Evolutionary conservation across 176 grass and related monocot genomes (phyloP), one percentile per base, ranked within the genome.

Genomic region (Cocos nucifera): DNA sequence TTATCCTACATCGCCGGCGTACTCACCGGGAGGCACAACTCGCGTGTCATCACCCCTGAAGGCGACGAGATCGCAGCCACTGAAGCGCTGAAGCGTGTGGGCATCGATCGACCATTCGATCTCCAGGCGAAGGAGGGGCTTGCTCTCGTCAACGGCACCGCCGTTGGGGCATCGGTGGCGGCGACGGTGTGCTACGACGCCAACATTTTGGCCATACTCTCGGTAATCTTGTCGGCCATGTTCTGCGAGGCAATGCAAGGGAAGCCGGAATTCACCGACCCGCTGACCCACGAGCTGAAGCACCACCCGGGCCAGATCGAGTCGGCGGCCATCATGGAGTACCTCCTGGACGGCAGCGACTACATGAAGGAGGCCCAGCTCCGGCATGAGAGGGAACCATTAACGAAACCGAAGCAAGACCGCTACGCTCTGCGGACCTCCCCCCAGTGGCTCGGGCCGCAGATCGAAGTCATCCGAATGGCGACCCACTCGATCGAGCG

Each of bases 401-500:
- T 57, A n/a, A 69, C 66, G 18, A 69, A 69, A 29, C 66, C 54
- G 27, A 69, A 69, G 54, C 66, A 69, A 30, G 66, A 69, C 30
- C 27, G 66, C 14, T 69, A 69, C 66, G 66, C 66, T 5, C 54
- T 69, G 1, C 66, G 66, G 1, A 69, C 66, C 2, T 69, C 66
- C 10, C 66, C 66, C 17, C 66, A 69, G 17, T 69, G 66, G 66
- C 66, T 69, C 19, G 66, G 66, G 10, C 66, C 66, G 9, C 66
- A 69, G 30, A 69, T 69, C 19, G 66, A 69, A 26, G 54, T 58
- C 9, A 69, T 69, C 8, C 27, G 66, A 6, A 10, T 22, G 19
- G 64, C 64, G 22, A 67, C 64, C 14, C 64, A 67, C 50, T 88
- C 92, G 0, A 96, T 96, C 6, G 92, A 96, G 81, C 80, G 92